phyloP scores from a whole-genome alignment of 371 early-diverging fungal genomes.

The Mortierella sp. region DNA sequence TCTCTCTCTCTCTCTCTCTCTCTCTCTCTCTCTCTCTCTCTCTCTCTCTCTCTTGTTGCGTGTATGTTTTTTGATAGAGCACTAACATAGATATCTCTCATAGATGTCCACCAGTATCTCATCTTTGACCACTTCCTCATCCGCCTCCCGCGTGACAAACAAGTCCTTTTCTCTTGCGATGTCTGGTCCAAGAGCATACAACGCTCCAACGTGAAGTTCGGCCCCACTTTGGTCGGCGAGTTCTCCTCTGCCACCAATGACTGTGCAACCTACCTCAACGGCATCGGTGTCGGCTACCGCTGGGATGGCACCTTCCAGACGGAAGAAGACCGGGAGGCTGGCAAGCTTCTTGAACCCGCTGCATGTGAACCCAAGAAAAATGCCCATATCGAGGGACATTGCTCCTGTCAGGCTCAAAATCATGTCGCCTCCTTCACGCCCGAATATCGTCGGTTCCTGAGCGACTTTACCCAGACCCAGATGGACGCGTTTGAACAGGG shows the following conservation, averaged over 20 bases:
- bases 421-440: slow-evolving; percentile 45
- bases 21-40: too few relatives aligned
- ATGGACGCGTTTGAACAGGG: slow-evolving; percentile 66
- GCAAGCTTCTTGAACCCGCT: slow-evolving; percentile 43
- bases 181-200: slow-evolving; percentile 55
- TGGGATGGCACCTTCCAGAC: slow-evolving; percentile 69
- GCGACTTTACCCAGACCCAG: slow-evolving; percentile 61
- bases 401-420: slow-evolving; percentile 64
- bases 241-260: slow-evolving; percentile 81
- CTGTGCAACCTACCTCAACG: slow-evolving; percentile 79
- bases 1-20: too few relatives aligned
- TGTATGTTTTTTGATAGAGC: too few relatives aligned
- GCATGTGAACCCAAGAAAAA: slow-evolving; percentile 27
- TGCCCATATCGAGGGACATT: slow-evolving; percentile 32
- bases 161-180: slow-evolving; percentile 62
- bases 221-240: slow-evolving; percentile 76
- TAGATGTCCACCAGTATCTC: slow-evolving; percentile 65
- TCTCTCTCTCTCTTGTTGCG: too few relatives aligned
- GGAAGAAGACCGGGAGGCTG: slow-evolving; percentile 17
- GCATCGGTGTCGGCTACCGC: slow-evolving; percentile 72
- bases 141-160: slow-evolving; percentile 54
- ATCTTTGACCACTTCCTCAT: slow-evolving; percentile 62
- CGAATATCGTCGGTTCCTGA: slow-evolving; percentile 54
- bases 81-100: background rate
- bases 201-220: slow-evolving; percentile 46